phyloP scores from a whole-genome alignment of 768 basidiomycete genomes.

The Serendipita sp. region DNA sequence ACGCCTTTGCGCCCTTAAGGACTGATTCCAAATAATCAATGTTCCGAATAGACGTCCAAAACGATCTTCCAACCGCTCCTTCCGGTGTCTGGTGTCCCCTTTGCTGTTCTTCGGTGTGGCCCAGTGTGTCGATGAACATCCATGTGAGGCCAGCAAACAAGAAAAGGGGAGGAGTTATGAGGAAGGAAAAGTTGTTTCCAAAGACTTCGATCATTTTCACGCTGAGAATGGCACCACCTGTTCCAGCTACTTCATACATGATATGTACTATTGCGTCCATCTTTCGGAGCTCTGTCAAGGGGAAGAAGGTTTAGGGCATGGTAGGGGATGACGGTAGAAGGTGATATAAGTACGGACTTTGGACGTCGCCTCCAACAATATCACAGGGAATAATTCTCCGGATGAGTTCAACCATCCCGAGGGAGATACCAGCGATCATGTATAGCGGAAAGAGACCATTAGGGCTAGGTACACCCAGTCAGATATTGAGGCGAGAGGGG shows the following conservation, averaged over 20 bases:
- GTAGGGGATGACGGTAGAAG: neutral
- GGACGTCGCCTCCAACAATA: constrained; percentile 16
- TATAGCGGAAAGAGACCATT: constrained; percentile 13
- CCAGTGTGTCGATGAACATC: constrained; percentile 10
- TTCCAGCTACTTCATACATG: constrained; percentile 19
- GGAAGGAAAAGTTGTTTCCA: constrained; percentile 16
- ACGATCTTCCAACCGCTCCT: too few relatives aligned
- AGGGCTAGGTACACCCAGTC: neutral
- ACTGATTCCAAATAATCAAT: neutral
- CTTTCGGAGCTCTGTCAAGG: constrained; percentile 3
- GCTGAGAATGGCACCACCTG: constrained; percentile 17
- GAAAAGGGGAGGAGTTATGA: constrained; percentile 15
- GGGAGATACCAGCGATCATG: constrained; percentile 15
- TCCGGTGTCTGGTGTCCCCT: neutral
- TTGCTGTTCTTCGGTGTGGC: neutral
- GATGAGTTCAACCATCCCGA: constrained; percentile 20
- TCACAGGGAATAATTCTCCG: constrained; percentile 16
- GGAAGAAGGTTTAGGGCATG: neutral
- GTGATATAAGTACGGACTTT: constrained; percentile 5
- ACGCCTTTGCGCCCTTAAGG: neutral
- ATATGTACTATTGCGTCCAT: constrained; percentile 17
- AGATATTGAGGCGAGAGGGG: neutral
- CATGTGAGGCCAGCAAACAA: constrained; percentile 12
- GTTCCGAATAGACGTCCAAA: neutral
- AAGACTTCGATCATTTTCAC: constrained; percentile 15